Conservation (phyloP, 352 stramenopile species). For the Pythium biforme region DNA sequence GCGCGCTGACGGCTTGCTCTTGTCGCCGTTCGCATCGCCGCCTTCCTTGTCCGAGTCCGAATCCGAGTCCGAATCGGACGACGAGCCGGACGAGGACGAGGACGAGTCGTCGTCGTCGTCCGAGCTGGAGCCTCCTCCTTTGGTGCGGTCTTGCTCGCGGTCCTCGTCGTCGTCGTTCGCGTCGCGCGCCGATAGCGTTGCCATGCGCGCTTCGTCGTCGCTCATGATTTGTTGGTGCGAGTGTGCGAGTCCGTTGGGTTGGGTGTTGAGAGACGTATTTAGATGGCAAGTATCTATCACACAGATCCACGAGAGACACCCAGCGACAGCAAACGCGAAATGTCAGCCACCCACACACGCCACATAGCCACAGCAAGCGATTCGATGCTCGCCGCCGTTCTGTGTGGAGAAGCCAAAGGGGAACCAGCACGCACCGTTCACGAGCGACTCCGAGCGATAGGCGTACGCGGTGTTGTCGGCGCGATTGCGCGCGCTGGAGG, state of each 20-base stretch:
- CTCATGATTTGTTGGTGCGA: slow-evolving; percentile 27
- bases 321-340: too few relatives aligned
- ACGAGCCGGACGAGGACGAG: slow-evolving; percentile 73
- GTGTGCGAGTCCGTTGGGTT: too few relatives aligned
- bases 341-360: too few relatives aligned
- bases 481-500: slow-evolving; percentile 8
- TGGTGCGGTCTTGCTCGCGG: too few relatives aligned
- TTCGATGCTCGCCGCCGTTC: too few relatives aligned
- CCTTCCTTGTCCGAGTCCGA: slow-evolving; percentile 60
- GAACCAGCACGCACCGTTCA: not conserved
- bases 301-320: too few relatives aligned
- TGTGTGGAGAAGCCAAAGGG: too few relatives aligned
- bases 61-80: slow-evolving; percentile 72
- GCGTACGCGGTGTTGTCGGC: not conserved
- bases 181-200: slow-evolving; percentile 10
- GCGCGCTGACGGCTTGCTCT: slow-evolving; percentile 6
- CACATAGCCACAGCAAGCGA: too few relatives aligned
- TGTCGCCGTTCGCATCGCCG: slow-evolving; percentile 15
- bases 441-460: too few relatives aligned
- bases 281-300: not conserved
- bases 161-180: slow-evolving; percentile 31
- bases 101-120: slow-evolving; percentile 48
- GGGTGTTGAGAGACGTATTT: not conserved
- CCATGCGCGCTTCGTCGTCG: slow-evolving; percentile 30
- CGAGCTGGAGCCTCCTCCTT: slow-evolving; percentile 56